Evolutionary conservation across 2,329 filamentous ascomycete genomes (phyloP), one percentile per base, ranked within the genome.

Genomic region (Ophiostoma novo-ulmi): DNA sequence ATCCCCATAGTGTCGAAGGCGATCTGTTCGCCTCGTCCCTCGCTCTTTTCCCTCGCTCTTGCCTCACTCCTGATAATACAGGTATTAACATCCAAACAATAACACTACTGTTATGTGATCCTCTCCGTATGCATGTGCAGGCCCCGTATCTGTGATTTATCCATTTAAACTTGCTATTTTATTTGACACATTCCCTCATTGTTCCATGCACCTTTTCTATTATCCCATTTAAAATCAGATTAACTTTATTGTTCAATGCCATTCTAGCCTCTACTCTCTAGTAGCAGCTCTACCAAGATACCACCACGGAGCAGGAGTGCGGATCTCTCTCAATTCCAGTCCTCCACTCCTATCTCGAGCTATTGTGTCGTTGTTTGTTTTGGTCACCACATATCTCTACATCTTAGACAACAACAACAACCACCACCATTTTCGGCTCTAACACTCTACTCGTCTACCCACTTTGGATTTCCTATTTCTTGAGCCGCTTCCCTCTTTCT

Each of bases 401-500:
- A 68, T 35, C 41, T 52, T 17, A 52, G 22, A 70, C 61, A 75
- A 75, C 74, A 75, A 67, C 61, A 72, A 58, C 67, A 68, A 48
- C 22, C 13, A 26, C n/a, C 52, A 36, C 36, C 35, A 20, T 11
- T 7, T 20, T 20, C 5, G 17, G 17, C 61, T 31, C 55, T 1
- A 4, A 5, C 26, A 20, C 17, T 38, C 61, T 35, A 8, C 26
- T 17, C 17, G 70, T 73, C 71, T 69, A 74, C 75, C 76, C 65
- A 66, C 73, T 73, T 64, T 41, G 48, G 31, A 67, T 58, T 68
- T 58, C 55, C 69, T 64, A 69, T 74, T 74, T 72, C 71, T 75
- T 75, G 77, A 76, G 77, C 76, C 77, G 13, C 55, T 48, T 22
- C 22, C 31, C 67, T 65, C 44, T 22, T 58, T 75, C 20, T 58